These are phyloP conservation scores for Sonneratia caseolaris DNA, from an alignment of 345 rosid species.

Conservation along the genomic window DNA sequence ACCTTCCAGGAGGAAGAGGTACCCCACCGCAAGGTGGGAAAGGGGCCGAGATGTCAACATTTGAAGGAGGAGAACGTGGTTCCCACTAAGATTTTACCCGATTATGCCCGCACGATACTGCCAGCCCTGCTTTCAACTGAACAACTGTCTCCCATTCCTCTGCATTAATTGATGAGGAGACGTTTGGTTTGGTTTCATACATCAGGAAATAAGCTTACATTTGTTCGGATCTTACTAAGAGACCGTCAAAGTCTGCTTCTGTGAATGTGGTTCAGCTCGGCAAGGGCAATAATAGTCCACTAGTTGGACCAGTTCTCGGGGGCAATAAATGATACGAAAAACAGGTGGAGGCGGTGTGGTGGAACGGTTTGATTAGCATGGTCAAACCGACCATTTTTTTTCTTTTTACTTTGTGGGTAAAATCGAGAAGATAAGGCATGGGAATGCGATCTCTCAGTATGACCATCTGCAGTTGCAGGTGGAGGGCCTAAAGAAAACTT, in stretches of 20 bases:
- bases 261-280: too few species aligned
- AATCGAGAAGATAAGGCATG: not conserved
- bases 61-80: conserved; percentile 3
- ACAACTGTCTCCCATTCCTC: not conserved
- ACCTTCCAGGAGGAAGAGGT: not conserved
- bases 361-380: too few species aligned
- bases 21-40: not conserved
- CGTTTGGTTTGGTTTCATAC: not conserved
- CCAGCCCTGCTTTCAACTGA: too few species aligned
- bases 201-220: too few species aligned
- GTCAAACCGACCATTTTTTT: not conserved
- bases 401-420: not conserved
- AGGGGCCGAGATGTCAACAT: not conserved
- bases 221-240: not conserved
- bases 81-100: conserved; percentile 5
- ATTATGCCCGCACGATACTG: not conserved
- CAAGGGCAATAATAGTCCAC: too few species aligned
- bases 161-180: not conserved
- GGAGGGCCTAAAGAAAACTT: too few species aligned
- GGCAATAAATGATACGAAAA: too few species aligned
- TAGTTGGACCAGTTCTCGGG: too few species aligned
- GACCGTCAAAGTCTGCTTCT: too few species aligned
- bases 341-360: too few species aligned
- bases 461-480: not conserved
- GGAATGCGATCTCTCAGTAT: not conserved